These are phyloP conservation scores for Elasticomyces elasticus DNA, from an alignment of 495 filamentous ascomycete genomes.

Conservation along the genomic window DNA sequence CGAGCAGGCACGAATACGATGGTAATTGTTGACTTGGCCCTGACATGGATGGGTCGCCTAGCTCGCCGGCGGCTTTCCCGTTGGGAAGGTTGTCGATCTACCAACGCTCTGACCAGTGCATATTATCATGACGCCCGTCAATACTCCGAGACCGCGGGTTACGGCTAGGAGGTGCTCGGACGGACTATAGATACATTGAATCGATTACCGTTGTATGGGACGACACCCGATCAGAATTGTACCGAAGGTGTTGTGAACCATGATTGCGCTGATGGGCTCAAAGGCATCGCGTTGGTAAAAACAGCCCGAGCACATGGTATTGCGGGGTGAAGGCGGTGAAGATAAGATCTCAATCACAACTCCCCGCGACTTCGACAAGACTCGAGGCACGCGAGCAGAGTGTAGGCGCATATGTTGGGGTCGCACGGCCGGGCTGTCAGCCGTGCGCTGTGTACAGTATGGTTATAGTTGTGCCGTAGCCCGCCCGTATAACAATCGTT, in stretches of 20 bases:
- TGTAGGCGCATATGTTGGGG: background rate
- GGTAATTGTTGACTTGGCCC: background rate
- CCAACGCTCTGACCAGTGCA: background rate
- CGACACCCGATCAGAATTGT: no score
- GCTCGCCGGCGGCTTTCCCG: background rate
- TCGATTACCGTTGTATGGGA: background rate
- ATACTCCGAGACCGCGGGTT: background rate
- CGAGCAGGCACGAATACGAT: background rate
- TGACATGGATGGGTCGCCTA: background rate
- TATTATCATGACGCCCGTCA: slow-evolving; percentile 8
- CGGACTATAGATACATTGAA: background rate
- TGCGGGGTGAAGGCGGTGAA: background rate
- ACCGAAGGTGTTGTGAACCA: no score
- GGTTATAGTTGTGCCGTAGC: no score
- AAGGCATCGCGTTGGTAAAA: background rate
- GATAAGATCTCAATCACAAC: background rate
- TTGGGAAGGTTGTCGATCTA: slow-evolving; percentile 4
- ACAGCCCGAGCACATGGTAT: no score
- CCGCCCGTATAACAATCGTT: no score
- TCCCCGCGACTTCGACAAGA: background rate
- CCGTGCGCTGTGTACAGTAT: no score
- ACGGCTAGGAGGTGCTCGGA: background rate
- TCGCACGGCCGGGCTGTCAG: no score
- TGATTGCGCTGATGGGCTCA: background rate
- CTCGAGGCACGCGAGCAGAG: background rate